Evolutionary conservation across 257 asterid genomes (phyloP), one percentile per base, ranked within the genome.

Genomic region (Asclepias syriaca): DNA sequence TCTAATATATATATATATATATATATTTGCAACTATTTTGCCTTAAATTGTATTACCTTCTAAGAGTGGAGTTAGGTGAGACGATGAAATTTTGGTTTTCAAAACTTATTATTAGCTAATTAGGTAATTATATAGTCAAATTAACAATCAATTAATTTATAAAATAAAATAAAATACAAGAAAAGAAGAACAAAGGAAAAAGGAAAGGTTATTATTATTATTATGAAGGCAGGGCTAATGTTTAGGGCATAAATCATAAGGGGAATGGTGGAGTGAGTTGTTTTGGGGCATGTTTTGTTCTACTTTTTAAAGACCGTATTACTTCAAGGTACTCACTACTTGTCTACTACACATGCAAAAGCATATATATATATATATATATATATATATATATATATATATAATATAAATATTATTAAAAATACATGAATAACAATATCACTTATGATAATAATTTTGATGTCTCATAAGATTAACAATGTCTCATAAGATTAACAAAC

Each of bases 261-360:
- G 53, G 27, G 21, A 9, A 34, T 6, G 48, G 27, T 34, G 48
- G 48, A 43, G 32, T 71, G 69, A 59, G 68, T 49, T 72, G 75
- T 60, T 60, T 60, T 60, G 60, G 75, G 75, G 27, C 75, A 40
- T 49, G 14, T 64, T 48, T 46, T 61, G 40, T 61, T 72, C 69
- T 60, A 29, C 69, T 32, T 72, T 72, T 60, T 27, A 29, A 66
- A 51, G 66, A 72, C 48, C 69, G 24, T 27, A 72, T 60, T 12
- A 58, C 40, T 71, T n/a, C 27, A 24, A 71, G 75, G 32, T 13
- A 56, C 24, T 56, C 1, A 56, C 24, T 56, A 3, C 37, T 19
- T 6, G 70, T 8, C n/a, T n/a, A 48, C 21, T n/a, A 48, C 22
- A 22, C 71, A 67, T 64, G 68, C 27, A 63, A 34, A 29, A 29